Evolutionary conservation across 805 yeast genomes (phyloP).

Genomic region (Candida vartiovaarae): DNA sequence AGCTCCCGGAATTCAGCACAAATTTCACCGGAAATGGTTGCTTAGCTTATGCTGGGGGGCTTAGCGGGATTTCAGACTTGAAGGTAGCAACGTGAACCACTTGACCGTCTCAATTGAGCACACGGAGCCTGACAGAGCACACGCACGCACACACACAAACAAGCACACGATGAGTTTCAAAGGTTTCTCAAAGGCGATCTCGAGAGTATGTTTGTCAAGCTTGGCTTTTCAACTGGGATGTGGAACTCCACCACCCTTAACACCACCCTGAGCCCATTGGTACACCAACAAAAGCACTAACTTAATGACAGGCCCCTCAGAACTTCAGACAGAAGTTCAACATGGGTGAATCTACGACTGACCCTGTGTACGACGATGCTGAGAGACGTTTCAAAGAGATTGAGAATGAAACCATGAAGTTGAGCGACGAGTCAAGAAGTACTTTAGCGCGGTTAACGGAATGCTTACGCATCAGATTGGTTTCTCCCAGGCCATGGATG

Average conservation of each 20-base stretch:
- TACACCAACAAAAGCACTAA: background rate
- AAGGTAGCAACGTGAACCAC: too few relatives aligned
- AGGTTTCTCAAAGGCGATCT: conserved; percentile 73
- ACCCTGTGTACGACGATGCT: conserved; percentile 90
- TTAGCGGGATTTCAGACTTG: too few relatives aligned
- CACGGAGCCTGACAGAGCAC: too few relatives aligned
- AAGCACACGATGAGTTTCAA: conserved; percentile 63
- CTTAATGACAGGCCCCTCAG: conserved; percentile 64
- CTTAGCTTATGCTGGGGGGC: too few relatives aligned
- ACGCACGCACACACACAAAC: too few relatives aligned
- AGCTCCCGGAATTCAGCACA: too few relatives aligned
- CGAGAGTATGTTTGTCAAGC: conserved; percentile 34
- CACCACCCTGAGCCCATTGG: too few relatives aligned
- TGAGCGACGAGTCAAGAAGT: conserved; percentile 85
- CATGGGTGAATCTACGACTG: conserved; percentile 74
- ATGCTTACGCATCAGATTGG: conserved; percentile 93
- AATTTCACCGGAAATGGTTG: too few relatives aligned
- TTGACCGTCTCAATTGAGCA: too few relatives aligned
- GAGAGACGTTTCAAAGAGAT: conserved; percentile 93
- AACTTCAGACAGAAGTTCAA: conserved; percentile 82
- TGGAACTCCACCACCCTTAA: too few relatives aligned
- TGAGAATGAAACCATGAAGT: conserved; percentile 81
- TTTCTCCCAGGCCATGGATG: conserved; percentile 92
- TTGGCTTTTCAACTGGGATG: too few relatives aligned
- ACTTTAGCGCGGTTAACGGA: conserved; percentile 86